phyloP scores from a whole-genome alignment of 2,329 filamentous ascomycete genomes.

The Colletotrichum melonis region DNA sequence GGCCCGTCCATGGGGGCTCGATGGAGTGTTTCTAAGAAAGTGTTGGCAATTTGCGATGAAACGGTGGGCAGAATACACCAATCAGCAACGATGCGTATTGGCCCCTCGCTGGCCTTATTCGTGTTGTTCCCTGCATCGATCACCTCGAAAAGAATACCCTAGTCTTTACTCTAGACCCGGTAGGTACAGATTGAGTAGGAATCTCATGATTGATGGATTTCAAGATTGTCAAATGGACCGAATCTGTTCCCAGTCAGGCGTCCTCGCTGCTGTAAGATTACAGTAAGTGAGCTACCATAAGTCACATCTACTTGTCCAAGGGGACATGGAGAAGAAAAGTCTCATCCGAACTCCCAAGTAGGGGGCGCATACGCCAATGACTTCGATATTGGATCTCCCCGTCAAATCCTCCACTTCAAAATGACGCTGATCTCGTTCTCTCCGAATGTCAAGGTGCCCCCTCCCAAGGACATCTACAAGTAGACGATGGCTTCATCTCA shows the following conservation, averaged over 20 bases:
- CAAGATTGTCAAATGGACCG: neutral
- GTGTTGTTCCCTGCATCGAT: conserved; percentile 23
- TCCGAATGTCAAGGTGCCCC: neutral
- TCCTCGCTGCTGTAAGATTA: neutral
- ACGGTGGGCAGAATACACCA: conserved; percentile 4
- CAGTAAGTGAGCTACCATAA: no score
- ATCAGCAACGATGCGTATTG: neutral
- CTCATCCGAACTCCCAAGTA: no score
- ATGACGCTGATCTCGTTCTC: conserved; percentile 11
- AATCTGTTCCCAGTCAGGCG: neutral
- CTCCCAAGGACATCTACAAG: neutral
- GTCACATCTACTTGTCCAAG: no score
- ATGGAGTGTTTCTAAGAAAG: conserved; percentile 19
- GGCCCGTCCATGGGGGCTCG: conserved; percentile 2
- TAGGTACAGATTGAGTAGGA: neutral
- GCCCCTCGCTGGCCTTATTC: neutral
- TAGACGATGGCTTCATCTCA: conserved; percentile 6
- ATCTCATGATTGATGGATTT: neutral
- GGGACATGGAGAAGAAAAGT: no score
- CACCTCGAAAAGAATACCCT: neutral
- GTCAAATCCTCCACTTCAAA: neutral
- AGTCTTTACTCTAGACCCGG: neutral
- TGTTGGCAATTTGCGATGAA: conserved; percentile 20
- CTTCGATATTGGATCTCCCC: neutral
- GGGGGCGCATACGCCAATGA: neutral